Percentiles rank a stretch among this genome's conserved stretches.
These are phyloP conservation scores for Talaromyces amestolkiae DNA, from an alignment of 2,329 filamentous ascomycete genomes.

Conservation along the genomic window DNA sequence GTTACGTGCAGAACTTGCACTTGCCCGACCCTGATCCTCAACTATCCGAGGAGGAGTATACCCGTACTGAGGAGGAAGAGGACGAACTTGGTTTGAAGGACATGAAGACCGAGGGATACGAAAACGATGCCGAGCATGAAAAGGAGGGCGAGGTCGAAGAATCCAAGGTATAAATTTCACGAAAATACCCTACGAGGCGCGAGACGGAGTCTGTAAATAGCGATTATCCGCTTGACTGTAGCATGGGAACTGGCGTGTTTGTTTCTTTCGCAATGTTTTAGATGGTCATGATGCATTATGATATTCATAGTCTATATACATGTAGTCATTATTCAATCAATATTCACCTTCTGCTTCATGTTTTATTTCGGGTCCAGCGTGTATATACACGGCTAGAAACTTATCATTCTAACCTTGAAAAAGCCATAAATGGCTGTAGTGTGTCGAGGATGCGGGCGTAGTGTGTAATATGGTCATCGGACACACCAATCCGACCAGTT, in stretches of 20 bases:
- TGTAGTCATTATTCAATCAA: background rate
- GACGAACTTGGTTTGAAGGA: slow-evolving; percentile 87
- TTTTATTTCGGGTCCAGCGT: background rate
- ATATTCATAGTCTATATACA: slow-evolving; percentile 1
- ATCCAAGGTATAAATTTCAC: slow-evolving; percentile 20
- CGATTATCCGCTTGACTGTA: background rate
- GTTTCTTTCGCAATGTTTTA: slow-evolving; percentile 17
- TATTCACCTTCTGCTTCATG: background rate
- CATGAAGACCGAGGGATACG: slow-evolving; percentile 90
- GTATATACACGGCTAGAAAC: too few species aligned
- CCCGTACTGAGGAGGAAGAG: slow-evolving; percentile 85
- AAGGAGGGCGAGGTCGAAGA: slow-evolving; percentile 28
- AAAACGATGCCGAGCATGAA: slow-evolving; percentile 48
- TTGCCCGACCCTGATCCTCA: slow-evolving; percentile 80
- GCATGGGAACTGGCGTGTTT: slow-evolving; percentile 17
- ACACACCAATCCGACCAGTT: background rate
- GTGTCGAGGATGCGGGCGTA: background rate
- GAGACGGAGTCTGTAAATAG: slow-evolving; percentile 16
- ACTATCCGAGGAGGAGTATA: slow-evolving; percentile 77
- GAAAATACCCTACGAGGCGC: slow-evolving; percentile 3
- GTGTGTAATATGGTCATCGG: background rate
- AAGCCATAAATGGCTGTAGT: too few species aligned
- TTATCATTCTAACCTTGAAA: too few species aligned
- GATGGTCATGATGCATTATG: slow-evolving; percentile 5
- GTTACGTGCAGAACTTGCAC: slow-evolving; percentile 84